Conservation (phyloP, 768 basidiomycete species). For the Leccinum incarnatum region DNA sequence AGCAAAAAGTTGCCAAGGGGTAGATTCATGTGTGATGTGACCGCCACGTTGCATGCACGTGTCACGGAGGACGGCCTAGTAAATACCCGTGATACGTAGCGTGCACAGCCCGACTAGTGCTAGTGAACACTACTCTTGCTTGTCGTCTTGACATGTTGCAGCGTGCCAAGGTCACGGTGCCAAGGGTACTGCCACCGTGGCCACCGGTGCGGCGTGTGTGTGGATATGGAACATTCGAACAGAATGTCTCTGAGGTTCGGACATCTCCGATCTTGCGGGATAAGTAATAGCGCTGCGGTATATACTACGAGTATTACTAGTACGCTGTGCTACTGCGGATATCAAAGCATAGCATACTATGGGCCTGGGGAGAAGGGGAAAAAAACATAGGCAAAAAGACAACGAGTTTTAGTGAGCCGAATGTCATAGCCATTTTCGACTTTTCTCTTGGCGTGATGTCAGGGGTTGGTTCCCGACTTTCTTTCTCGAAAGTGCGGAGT, state of each 20-base stretch:
- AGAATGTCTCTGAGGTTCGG: constrained; percentile 16
- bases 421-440: constrained; percentile 12
- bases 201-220: constrained; percentile 1
- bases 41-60: background rate
- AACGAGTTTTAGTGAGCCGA: background rate
- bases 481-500: constrained; percentile 1
- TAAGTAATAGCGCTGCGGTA: background rate
- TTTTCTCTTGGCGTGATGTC: background rate
- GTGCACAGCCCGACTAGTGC: background rate
- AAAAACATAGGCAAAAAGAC: background rate
- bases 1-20: background rate
- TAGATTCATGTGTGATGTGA: background rate
- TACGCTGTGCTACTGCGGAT: background rate
- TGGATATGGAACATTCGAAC: constrained; percentile 29
- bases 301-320: background rate
- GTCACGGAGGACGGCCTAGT: background rate
- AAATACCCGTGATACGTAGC: no score
- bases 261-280: constrained; percentile 10
- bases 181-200: background rate
- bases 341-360: background rate
- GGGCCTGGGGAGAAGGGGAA: background rate
- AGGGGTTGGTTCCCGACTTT: background rate
- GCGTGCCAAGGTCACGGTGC: background rate
- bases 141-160: background rate
- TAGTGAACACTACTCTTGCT: background rate